Evolutionary conservation across 495 filamentous ascomycete genomes (phyloP).

Genomic region (Rhizodiscina lignyota): DNA sequence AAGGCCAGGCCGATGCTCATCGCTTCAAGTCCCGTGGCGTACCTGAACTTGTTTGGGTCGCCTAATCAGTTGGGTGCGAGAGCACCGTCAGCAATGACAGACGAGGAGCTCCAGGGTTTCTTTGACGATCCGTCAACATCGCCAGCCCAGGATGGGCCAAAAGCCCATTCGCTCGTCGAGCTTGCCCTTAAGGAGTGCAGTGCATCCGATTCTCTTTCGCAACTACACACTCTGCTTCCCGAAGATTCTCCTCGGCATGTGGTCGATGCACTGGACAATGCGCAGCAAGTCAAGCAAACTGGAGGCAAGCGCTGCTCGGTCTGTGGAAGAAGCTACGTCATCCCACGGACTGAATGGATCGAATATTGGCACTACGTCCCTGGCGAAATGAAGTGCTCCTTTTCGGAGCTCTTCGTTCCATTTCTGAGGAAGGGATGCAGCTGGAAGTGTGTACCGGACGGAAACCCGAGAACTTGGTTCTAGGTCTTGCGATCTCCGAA

Average conservation of each 20-base stretch:
- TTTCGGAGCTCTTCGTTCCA: slow-evolving; percentile 31
- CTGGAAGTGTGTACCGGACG: slow-evolving; percentile 38
- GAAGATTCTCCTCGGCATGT: slow-evolving; percentile 3
- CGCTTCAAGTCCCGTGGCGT: slow-evolving; percentile 26
- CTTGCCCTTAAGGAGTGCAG: slow-evolving; percentile 33
- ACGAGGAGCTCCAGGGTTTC: neutral
- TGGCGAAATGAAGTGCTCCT: slow-evolving; percentile 1
- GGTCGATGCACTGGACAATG: slow-evolving; percentile 4
- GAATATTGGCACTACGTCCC: slow-evolving; percentile 48
- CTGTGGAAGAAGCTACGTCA: slow-evolving; percentile 38
- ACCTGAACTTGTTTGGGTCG: slow-evolving; percentile 29
- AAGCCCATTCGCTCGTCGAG: slow-evolving; percentile 38
- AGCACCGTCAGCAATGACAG: neutral
- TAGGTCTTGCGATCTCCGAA: no score
- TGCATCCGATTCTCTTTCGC: slow-evolving; percentile 25
- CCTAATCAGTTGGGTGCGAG: slow-evolving; percentile 6
- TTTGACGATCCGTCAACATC: slow-evolving; percentile 1
- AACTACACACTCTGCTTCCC: slow-evolving; percentile 25
- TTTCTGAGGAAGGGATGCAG: slow-evolving; percentile 51
- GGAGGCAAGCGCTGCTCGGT: slow-evolving; percentile 42
- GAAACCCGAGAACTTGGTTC: no score
- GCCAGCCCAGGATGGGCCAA: slow-evolving; percentile 10
- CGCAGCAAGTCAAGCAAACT: slow-evolving; percentile 25
- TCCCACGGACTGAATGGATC: slow-evolving; percentile 50
- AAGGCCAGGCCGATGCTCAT: slow-evolving; percentile 20